These are phyloP conservation scores for Stachybotrys chlorohalonatus DNA, from an alignment of 2,329 filamentous ascomycete genomes.

Conservation along the genomic window DNA sequence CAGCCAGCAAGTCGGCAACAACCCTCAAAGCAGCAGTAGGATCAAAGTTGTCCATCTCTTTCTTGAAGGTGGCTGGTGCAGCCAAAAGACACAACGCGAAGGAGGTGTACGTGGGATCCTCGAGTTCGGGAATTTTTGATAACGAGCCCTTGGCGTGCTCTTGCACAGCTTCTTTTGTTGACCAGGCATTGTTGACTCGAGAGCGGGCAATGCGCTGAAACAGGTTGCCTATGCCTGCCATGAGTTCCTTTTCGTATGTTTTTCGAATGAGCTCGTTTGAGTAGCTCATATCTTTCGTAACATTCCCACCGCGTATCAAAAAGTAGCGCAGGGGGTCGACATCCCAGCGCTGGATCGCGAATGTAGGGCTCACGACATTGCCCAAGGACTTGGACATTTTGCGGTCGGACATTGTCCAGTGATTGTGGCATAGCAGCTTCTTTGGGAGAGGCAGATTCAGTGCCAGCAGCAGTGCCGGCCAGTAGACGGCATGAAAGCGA, in stretches of 20 bases:
- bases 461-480: constrained; percentile 92
- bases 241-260: constrained; percentile 71
- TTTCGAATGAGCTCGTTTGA: constrained; percentile 67
- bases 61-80: constrained; percentile 22
- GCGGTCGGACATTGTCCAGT: constrained; percentile 84
- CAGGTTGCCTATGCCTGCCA: constrained; percentile 73
- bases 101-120: background rate
- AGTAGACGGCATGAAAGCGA: constrained; percentile 95
- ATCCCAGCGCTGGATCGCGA: constrained; percentile 81
- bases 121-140: background rate
- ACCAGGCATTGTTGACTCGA: constrained; percentile 50
- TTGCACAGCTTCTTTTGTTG: constrained; percentile 48
- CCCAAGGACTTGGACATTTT: constrained; percentile 98
- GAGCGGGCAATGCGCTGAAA: constrained; percentile 59
- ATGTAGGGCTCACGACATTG: constrained; percentile 91
- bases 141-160: constrained; percentile 14
- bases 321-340: constrained; percentile 86
- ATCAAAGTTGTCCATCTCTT: constrained; percentile 54
- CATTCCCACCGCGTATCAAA: constrained; percentile 69
- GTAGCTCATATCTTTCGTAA: constrained; percentile 74
- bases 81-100: constrained; percentile 6
- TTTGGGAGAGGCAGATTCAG: constrained; percentile 70
- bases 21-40: constrained; percentile 55
- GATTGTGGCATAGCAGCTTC: constrained; percentile 77
- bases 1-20: constrained; percentile 53